Base-by-base conservation (phyloP, 2,329 filamentous ascomycete genomes). In the Trichocomaceae sp. region DNA sequence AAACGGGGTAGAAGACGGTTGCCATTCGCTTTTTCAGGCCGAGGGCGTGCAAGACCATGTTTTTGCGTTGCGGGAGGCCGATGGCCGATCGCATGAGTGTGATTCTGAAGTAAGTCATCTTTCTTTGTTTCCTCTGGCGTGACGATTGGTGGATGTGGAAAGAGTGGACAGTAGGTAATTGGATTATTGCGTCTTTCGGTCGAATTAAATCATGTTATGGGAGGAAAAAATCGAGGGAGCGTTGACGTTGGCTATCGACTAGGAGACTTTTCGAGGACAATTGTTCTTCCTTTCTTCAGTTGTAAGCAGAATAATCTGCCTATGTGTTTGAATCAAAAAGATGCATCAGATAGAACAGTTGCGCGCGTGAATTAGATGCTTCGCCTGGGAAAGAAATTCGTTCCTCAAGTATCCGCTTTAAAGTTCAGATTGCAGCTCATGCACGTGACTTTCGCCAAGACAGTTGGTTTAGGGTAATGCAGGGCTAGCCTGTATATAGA, bases 61-160 rank as follows among this genome's bases (percentile, higher is more conserved):
- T 82, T 58, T 85, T 88, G 67, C 88, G 86, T 66, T 82, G 75
- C 5, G 92, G 91, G 47, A 96, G 84, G 59, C 91, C 91, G 73
- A 96, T 96, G 65, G 87, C 86, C 55, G 87, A 91, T 68, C 91
- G 88, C 74, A 93, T 83, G 55, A 96, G 86, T 48, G 90, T 95
- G 71, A 96, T 89, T 69, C 88, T 86, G 80, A 96, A 96, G 79
- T 82, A 95, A 56, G 84, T 79, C 86, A 90, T 90, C 58, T 47
- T 52, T 8, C 26, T 23, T 10, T 41, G n/a, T n/a, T n/a, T n/a
- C n/a, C n/a, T 26, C 23, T 44, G 39, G 45, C 35, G 39, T 19
- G 45, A 15, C 17, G 17, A 20, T 22, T 7, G 42, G 42, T 23
- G 10, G 3, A 22, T 12, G 19, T 23, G 19, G 15, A 17, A n/a